A percentile compares a stretch with the other conserved stretches of the same genome.
phyloP scores from a whole-genome alignment of 495 filamentous ascomycete genomes.

The Xanthoparmelia taractica region DNA sequence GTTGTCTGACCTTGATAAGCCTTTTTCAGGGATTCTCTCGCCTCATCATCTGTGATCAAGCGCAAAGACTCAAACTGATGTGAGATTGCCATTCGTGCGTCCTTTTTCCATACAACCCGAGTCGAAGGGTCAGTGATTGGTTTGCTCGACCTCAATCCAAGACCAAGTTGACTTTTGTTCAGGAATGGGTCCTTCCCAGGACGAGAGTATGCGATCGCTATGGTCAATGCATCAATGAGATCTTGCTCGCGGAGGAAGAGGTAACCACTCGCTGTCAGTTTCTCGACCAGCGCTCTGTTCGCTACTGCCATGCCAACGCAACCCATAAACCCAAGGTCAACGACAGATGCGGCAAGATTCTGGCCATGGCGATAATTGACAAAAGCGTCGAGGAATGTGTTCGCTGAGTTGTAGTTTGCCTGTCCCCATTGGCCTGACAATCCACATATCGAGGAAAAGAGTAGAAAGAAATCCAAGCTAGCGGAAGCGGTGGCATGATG shows the following conservation, averaged over 20 bases:
- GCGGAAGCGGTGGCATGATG: constrained; percentile 10
- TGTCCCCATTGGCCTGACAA: constrained; percentile 23
- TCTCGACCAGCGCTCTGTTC: constrained; percentile 5
- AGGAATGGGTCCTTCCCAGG: neutral
- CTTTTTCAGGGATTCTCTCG: neutral
- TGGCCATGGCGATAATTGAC: constrained; percentile 25
- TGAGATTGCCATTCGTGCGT: constrained; percentile 24
- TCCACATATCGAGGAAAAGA: constrained; percentile 30
- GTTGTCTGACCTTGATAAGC: neutral
- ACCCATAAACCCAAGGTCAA: constrained; percentile 50
- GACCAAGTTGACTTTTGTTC: constrained; percentile 17
- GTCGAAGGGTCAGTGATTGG: constrained; percentile 16
- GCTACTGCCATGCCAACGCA: constrained; percentile 39
- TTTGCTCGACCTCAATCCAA: constrained; percentile 14
- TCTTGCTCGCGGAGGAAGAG: constrained; percentile 5
- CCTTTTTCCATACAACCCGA: constrained; percentile 25
- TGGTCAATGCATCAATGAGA: constrained; percentile 7
- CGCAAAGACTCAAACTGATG: constrained; percentile 4
- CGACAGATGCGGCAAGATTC: constrained; percentile 31
- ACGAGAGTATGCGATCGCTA: constrained; percentile 11
- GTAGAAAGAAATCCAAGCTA: constrained; percentile 32
- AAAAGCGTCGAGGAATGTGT: constrained; percentile 29
- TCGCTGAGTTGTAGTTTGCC: constrained; percentile 28
- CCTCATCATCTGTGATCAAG: constrained; percentile 8
- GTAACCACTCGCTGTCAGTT: constrained; percentile 9